These are phyloP conservation scores for Aureobasidium zeae DNA, from an alignment of 2,329 filamentous ascomycete species.

Conservation along the genomic window DNA sequence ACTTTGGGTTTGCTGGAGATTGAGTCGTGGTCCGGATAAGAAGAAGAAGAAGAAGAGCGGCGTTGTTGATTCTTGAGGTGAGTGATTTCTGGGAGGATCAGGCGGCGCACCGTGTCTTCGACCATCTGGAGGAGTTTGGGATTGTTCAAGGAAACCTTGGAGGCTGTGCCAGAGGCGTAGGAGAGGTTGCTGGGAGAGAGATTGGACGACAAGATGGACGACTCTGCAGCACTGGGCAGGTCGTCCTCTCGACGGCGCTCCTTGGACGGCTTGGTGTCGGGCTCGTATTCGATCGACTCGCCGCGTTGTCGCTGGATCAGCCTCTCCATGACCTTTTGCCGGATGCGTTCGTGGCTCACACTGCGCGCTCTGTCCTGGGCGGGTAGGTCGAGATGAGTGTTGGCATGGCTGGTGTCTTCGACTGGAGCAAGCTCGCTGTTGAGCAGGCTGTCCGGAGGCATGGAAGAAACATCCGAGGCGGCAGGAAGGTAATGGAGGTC, in stretches of 20 bases:
- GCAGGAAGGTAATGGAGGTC: constrained; percentile 56
- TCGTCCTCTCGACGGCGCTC: constrained; percentile 41
- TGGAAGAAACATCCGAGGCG: constrained; percentile 77
- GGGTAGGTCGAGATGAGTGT: constrained; percentile 45
- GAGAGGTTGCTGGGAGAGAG: constrained; percentile 48
- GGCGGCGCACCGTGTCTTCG: constrained; percentile 80
- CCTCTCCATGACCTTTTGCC: constrained; percentile 61
- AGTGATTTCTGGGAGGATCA: constrained; percentile 85
- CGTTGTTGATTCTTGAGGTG: constrained; percentile 86
- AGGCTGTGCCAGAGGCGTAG: constrained; percentile 45
- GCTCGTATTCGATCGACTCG: constrained; percentile 32
- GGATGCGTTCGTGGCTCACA: constrained; percentile 56
- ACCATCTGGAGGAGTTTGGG: constrained; percentile 84
- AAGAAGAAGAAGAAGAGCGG: constrained; percentile 55
- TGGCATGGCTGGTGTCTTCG: constrained; percentile 26
- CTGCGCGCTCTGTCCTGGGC: constrained; percentile 50
- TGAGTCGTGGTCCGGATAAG: constrained; percentile 47
- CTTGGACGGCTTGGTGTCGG: constrained; percentile 24
- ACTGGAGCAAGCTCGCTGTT: constrained; percentile 38
- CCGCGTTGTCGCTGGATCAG: constrained; percentile 43
- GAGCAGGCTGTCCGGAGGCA: constrained; percentile 63
- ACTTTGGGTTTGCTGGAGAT: constrained; percentile 51
- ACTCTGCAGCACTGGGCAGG: constrained; percentile 46
- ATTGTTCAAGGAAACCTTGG: constrained; percentile 69
- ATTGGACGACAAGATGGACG: constrained; percentile 53